These are phyloP conservation scores for Penicillium nordicum DNA, from an alignment of 2,329 filamentous ascomycete genomes.

Conservation along the genomic window DNA sequence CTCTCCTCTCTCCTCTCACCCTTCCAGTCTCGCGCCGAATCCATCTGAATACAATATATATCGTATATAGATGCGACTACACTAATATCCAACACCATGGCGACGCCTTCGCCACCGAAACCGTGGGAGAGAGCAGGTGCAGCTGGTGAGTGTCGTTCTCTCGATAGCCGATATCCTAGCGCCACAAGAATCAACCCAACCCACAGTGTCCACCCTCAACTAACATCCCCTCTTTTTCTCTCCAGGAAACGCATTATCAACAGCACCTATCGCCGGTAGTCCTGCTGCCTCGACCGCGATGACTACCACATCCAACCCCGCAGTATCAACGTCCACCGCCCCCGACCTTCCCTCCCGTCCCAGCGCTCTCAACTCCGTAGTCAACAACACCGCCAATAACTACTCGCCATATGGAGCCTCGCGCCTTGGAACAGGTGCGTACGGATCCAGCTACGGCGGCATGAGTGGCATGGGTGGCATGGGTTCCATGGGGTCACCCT, in stretches of 20 bases:
- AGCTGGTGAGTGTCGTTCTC: conserved; percentile 46
- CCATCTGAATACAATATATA: background rate
- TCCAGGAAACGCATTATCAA: conserved; percentile 28
- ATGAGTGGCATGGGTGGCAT: conserved; percentile 44
- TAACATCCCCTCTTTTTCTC: conserved; percentile 2
- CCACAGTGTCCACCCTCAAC: conserved; percentile 7
- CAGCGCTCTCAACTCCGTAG: conserved; percentile 69
- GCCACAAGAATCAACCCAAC: background rate
- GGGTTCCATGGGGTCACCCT: conserved; percentile 46
- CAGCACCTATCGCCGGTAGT: conserved; percentile 21
- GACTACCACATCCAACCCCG: conserved; percentile 41
- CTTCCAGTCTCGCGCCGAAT: conserved; percentile 3
- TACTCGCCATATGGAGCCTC: conserved; percentile 66
- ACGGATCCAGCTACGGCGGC: conserved; percentile 46
- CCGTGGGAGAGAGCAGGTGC: conserved; percentile 85
- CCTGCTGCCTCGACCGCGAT: conserved; percentile 33
- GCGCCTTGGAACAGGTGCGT: conserved; percentile 53
- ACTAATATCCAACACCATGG: conserved; percentile 45
- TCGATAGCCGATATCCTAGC: background rate
- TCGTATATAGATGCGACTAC: conserved; percentile 28
- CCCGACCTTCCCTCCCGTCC: conserved; percentile 80
- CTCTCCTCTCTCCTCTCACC: conserved; percentile 11
- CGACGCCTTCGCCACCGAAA: conserved; percentile 79
- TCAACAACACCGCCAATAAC: conserved; percentile 82
- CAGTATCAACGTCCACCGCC: conserved; percentile 45